phyloP scores from a whole-genome alignment of 139 green algal species.

The Nannochloris sp. region DNA sequence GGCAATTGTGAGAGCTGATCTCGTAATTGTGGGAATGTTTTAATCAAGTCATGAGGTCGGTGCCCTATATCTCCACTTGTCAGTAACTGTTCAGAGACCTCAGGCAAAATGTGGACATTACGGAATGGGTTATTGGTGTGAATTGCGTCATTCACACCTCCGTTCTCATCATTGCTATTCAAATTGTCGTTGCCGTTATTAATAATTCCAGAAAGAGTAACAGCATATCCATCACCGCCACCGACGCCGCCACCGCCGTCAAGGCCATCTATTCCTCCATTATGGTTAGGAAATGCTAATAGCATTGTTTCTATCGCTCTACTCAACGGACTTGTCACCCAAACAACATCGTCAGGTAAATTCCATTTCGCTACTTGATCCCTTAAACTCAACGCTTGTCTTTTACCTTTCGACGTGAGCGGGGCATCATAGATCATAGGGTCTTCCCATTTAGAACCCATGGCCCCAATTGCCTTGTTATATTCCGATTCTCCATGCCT shows the following conservation, averaged over 20 bases:
- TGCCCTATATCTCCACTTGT: conserved; percentile 60
- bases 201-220: too few species aligned
- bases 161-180: not conserved
- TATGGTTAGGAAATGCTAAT: conserved; percentile 28
- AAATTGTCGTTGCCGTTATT: too few species aligned
- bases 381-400: conserved; percentile 27
- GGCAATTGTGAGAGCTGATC: conserved; percentile 31
- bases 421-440: conserved; percentile 57
- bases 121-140: too few species aligned
- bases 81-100: conserved; percentile 43
- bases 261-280: conserved; percentile 10
- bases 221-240: too few species aligned
- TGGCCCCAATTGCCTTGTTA: conserved; percentile 35
- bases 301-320: conserved; percentile 62
- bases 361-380: conserved; percentile 9
- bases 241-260: not conserved
- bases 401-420: conserved; percentile 45
- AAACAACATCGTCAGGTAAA: conserved; percentile 43
- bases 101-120: not conserved
- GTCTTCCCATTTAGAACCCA: conserved; percentile 38
- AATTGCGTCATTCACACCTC: not conserved
- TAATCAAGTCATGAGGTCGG: conserved; percentile 27
- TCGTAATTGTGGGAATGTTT: conserved; percentile 35
- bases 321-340: conserved; percentile 50
- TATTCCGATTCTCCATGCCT: conserved; percentile 53